These are phyloP conservation scores for Mesembryanthemum crystallinum DNA, from an alignment of 148 eudicot genomes.

Conservation along the genomic window DNA sequence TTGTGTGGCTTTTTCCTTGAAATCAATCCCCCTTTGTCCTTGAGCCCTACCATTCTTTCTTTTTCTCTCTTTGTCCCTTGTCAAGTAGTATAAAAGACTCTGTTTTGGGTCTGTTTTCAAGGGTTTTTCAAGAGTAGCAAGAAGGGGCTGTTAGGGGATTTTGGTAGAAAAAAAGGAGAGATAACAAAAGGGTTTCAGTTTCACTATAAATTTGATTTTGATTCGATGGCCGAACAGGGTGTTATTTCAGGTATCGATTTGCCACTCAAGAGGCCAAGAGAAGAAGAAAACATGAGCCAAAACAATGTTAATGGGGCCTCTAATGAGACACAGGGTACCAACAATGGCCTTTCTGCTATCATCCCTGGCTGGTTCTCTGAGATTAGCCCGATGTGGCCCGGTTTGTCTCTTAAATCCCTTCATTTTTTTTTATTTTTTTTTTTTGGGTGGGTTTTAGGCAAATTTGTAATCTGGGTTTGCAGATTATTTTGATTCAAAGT, in stretches of 20 bases:
- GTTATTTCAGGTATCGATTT: conserved; percentile 35
- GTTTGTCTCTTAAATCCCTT: conserved; percentile 32
- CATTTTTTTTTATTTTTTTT: background rate
- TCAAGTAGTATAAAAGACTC: background rate
- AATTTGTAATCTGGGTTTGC: background rate
- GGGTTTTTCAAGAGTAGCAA: background rate
- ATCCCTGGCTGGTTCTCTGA: conserved; percentile 98
- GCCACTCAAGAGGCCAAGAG: conserved; percentile 48
- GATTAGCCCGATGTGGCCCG: conserved; percentile 99
- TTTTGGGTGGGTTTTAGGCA: background rate
- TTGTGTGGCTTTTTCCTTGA: background rate
- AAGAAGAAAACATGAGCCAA: conserved; percentile 18
- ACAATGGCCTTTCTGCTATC: conserved; percentile 49
- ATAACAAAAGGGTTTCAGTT: background rate
- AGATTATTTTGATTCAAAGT: background rate
- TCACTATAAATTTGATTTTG: conserved; percentile 8
- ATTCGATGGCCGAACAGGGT: conserved; percentile 40
- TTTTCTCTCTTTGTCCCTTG: background rate
- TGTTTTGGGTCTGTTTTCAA: conserved; percentile 11
- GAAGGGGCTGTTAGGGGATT: background rate
- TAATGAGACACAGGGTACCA: conserved; percentile 14
- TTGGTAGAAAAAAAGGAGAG: background rate
- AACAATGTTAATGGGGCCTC: conserved; percentile 24
- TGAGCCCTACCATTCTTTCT: no score
- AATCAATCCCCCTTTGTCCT: background rate